phyloP scores from a whole-genome alignment of 495 filamentous ascomycete species.

The Aspergillus mulundensis region DNA sequence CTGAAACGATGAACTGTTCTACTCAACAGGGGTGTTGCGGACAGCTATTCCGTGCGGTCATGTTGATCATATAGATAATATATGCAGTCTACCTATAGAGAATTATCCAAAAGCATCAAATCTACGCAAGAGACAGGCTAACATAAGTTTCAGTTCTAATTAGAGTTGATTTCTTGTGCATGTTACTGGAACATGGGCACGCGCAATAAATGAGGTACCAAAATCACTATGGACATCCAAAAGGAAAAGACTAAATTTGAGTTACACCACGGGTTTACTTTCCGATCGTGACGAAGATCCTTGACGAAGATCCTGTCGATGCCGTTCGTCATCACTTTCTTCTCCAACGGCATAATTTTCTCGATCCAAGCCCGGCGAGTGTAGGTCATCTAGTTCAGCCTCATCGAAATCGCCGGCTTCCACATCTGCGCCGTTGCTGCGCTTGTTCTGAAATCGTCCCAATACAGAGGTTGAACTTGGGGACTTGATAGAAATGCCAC shows the following conservation, averaged over 20 bases:
- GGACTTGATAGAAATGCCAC: constrained; percentile 34
- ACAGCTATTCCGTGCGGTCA: too few species aligned
- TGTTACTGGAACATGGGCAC: not conserved
- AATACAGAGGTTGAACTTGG: constrained; percentile 31
- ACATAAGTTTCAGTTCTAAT: not conserved
- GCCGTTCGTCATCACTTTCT: constrained; percentile 35
- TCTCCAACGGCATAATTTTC: constrained; percentile 44
- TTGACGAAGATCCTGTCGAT: constrained; percentile 10
- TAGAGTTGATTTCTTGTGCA: not conserved
- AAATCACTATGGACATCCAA: not conserved
- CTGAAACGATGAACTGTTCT: constrained; percentile 32
- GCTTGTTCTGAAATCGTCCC: constrained; percentile 45
- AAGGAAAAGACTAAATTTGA: not conserved
- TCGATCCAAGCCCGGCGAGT: constrained; percentile 38
- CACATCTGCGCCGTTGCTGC: constrained; percentile 52
- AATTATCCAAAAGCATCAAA: not conserved
- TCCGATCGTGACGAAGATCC: not conserved
- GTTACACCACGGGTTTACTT: not conserved
- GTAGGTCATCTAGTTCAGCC: constrained; percentile 73
- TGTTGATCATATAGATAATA: not conserved
- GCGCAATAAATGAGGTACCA: not conserved
- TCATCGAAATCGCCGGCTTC: constrained; percentile 91
- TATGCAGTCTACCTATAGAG: not conserved
- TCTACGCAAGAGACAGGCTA: not conserved
- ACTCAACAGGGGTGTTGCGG: too few species aligned